These are phyloP conservation scores for Phlebiopsis flavidoalba DNA, from an alignment of 768 basidiomycete species.

Conservation along the genomic window DNA sequence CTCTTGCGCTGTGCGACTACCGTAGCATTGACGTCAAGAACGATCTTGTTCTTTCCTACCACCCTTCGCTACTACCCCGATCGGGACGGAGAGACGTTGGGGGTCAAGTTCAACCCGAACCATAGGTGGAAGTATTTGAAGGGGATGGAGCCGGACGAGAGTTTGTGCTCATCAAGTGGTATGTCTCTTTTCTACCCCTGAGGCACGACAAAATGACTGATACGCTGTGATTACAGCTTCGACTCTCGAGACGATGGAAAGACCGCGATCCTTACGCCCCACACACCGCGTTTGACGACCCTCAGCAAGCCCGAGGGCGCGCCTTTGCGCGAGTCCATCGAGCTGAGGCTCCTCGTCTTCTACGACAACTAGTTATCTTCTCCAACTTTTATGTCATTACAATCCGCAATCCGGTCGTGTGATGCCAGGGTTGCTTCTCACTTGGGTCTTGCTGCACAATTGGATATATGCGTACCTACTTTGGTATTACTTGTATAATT, in stretches of 20 bases:
- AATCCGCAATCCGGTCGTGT: too few relatives aligned
- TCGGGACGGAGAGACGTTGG: constrained; percentile 38
- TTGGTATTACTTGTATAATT: too few relatives aligned
- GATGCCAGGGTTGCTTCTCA: too few relatives aligned
- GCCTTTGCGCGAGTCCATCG: constrained; percentile 52
- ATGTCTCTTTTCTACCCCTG: neutral
- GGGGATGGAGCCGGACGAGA: constrained; percentile 43
- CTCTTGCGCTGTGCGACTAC: constrained; percentile 45
- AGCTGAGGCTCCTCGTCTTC: constrained; percentile 60
- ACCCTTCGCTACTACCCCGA: constrained; percentile 38
- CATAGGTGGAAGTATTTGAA: constrained; percentile 43
- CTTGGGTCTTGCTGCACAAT: too few relatives aligned
- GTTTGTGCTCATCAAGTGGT: constrained; percentile 45
- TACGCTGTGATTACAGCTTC: constrained; percentile 18
- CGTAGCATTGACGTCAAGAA: constrained; percentile 32
- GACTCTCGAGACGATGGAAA: constrained; percentile 34
- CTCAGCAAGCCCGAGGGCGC: constrained; percentile 42
- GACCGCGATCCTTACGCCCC: constrained; percentile 53
- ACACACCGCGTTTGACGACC: constrained; percentile 57
- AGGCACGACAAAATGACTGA: neutral
- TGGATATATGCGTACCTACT: too few relatives aligned
- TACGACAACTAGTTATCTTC: constrained; percentile 43
- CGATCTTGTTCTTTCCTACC: constrained; percentile 34
- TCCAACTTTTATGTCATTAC: too few relatives aligned
- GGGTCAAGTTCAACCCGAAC: constrained; percentile 31